Conservation (phyloP, 2,329 filamentous ascomycete species). For the Lachnellula hyalina region DNA sequence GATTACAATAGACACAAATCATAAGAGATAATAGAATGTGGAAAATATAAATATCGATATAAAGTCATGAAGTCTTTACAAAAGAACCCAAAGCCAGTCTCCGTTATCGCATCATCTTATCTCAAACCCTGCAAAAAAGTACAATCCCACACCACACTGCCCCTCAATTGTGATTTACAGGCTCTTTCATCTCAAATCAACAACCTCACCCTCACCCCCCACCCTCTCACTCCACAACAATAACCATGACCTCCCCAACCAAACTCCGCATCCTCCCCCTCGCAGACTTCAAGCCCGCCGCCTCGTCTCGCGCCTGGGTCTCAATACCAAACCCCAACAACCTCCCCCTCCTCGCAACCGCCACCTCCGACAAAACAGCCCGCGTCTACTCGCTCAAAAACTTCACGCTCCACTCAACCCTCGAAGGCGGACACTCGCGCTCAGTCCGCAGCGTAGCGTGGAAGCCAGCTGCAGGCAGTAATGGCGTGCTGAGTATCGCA, state of each 20-base stretch:
- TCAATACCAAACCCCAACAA: conserved; percentile 73
- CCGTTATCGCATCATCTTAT: background rate
- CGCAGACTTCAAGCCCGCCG: conserved; percentile 39
- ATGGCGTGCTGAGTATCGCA: conserved; percentile 69
- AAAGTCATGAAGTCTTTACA: background rate
- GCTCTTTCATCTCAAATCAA: no score
- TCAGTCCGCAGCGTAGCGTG: conserved; percentile 82
- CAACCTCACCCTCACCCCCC: background rate
- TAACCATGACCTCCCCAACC: conserved; percentile 1
- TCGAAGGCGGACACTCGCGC: conserved; percentile 84
- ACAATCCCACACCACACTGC: background rate
- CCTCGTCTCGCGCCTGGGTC: conserved; percentile 75
- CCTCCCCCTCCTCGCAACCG: conserved; percentile 82
- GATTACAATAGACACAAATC: no score
- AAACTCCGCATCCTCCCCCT: conserved; percentile 14
- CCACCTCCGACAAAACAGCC: conserved; percentile 78
- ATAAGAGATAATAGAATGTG: background rate
- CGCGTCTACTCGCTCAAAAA: conserved; percentile 84
- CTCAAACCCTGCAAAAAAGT: background rate
- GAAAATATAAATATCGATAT: background rate
- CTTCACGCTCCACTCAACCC: conserved; percentile 70
- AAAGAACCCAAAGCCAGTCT: background rate
- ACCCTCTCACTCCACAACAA: background rate
- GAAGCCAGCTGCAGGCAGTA: conserved; percentile 65
- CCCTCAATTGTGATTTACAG: no score